Base-by-base conservation (phyloP, 2,329 filamentous ascomycete species). In the Colletotrichum caudatum region DNA sequence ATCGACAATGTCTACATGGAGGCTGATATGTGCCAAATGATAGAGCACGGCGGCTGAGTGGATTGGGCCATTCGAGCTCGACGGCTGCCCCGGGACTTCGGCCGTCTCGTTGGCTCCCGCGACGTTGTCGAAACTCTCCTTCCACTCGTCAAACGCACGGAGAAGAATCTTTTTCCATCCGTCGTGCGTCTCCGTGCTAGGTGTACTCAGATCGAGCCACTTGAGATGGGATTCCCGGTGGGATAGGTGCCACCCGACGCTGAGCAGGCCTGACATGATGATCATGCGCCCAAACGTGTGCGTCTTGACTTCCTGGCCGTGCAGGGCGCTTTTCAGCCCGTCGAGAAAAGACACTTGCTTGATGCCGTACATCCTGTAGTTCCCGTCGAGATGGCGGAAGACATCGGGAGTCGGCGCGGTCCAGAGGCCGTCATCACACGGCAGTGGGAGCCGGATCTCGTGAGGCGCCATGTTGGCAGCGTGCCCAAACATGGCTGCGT, bases 401-500 rank as follows among this genome's bases (percentile, higher is more conserved):
- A 92, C 92, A 3, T 92, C 90, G 23, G 93, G 92, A 75, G 89
- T 95, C 1, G 90, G 91, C 2, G 94, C 94, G 16, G 91, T 92
- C 94, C 95, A 98, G 2, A 97, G 82, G 2, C 91, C 89, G 80
- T 97, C 94, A 76, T 97, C 94, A 78, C 94, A 97, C 0, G 94
- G 94, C 5, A 98, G 83, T 0, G 93, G 93, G 5, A 97, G 85
- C 6, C 93, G 90, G 82, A 98, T 93, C 80, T 97, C 94, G 77
- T 97, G 93, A 1, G 94, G 93, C 1, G 94, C 93, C 94, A 97
- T 97, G 72, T 95, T 93, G 0, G 94, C 94, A 0, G 92, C 91
- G 79, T 97, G 94, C 0, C 94, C 94, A 77, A 97, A 97, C 90
- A 97, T 96, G 29, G 93, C 94, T 1, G 94, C 94, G 78, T 98